phyloP scores from a whole-genome alignment of 768 basidiomycete genomes.

The Pleurotus pulmonarius region DNA sequence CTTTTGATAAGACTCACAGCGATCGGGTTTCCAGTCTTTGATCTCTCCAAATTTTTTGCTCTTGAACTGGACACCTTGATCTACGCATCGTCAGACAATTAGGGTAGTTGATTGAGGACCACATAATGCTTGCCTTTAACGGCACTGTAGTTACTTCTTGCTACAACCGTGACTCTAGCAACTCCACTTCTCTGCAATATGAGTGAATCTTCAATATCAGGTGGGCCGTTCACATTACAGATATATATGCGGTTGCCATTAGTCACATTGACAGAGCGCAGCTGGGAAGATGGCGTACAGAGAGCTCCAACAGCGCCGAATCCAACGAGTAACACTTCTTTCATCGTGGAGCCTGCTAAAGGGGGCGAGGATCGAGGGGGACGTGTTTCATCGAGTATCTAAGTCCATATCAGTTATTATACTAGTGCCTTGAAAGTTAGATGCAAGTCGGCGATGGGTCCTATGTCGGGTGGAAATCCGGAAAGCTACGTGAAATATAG shows the following conservation, averaged over 20 bases:
- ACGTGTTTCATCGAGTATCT: no score
- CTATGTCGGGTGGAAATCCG: no score
- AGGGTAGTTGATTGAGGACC: no score
- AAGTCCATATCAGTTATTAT: no score
- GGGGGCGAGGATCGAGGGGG: no score
- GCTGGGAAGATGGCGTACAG: slow-evolving; percentile 34
- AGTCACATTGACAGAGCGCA: no score
- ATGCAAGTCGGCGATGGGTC: no score
- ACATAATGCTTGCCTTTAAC: slow-evolving; percentile 36
- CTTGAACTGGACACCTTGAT: slow-evolving; percentile 49
- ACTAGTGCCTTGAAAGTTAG: no score
- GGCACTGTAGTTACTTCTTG: slow-evolving; percentile 62
- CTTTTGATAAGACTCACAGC: slow-evolving; percentile 37
- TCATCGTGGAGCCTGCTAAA: slow-evolving; percentile 9
- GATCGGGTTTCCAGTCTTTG: slow-evolving; percentile 60
- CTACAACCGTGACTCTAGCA: slow-evolving; percentile 70
- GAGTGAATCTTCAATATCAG: slow-evolving; percentile 39
- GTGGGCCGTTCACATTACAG: no score
- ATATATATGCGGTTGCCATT: no score
- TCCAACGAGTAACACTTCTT: slow-evolving; percentile 58
- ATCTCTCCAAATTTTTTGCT: slow-evolving; percentile 59
- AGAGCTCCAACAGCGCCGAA: slow-evolving; percentile 66
- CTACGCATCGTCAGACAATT: slow-evolving; percentile 20
- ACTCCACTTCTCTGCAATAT: slow-evolving; percentile 54
- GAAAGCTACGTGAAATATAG: no score